Evolutionary conservation across 140 eudicot genomes (phyloP).

Genomic region (Ambrosia hybrid): DNA sequence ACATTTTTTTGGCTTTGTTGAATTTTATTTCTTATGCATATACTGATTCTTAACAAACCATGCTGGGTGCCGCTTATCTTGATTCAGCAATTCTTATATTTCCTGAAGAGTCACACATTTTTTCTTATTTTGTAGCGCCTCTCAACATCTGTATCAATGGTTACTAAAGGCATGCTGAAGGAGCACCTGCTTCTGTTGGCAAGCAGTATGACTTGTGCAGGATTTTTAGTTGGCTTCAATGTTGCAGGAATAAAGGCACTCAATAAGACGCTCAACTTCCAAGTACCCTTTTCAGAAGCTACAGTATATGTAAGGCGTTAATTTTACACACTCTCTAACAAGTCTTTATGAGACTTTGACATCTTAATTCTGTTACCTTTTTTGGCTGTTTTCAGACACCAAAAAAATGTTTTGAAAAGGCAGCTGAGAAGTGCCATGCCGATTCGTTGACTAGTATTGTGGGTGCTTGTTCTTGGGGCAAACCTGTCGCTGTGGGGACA

Average conservation of each 20-base stretch:
- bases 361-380: background rate
- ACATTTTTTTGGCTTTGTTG: background rate
- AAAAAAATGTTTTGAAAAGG: constrained; percentile 83
- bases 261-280: constrained; percentile 66
- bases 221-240: constrained; percentile 84
- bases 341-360: background rate
- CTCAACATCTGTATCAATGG: constrained; percentile 85
- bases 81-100: no score
- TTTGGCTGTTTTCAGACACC: constrained; percentile 59
- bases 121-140: constrained; percentile 66
- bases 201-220: constrained; percentile 95
- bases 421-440: constrained; percentile 92
- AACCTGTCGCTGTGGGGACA: constrained; percentile 95
- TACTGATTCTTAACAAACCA: background rate
- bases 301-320: constrained; percentile 72
- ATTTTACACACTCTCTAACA: background rate
- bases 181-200: constrained; percentile 89
- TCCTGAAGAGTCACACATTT: constrained; percentile 2
- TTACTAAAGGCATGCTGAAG: constrained; percentile 85
- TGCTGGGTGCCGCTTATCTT: no score
- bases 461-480: constrained; percentile 99
- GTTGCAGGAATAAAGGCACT: constrained; percentile 82
- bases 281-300: constrained; percentile 97
- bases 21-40: background rate
- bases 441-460: constrained; percentile 88